phyloP scores from a whole-genome alignment of 345 rosid genomes.

The Acer saccharum region DNA sequence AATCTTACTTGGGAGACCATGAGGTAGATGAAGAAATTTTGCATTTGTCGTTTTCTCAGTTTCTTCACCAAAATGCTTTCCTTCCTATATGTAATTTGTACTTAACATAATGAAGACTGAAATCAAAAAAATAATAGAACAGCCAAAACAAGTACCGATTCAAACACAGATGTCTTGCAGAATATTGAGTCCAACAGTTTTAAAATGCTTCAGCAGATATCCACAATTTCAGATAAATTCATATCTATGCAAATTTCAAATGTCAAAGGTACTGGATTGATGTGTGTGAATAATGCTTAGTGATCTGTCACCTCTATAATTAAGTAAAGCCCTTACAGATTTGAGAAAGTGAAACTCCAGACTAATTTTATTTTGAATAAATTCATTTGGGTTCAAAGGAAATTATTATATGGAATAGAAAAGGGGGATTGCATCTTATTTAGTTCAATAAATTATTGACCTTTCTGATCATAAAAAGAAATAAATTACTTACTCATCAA shows the following conservation, averaged over 20 bases:
- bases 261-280: neutral
- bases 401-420: neutral
- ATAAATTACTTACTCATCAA: no score
- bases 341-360: neutral
- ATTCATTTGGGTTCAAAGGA: neutral
- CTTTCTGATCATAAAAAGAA: neutral
- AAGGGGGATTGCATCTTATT: neutral
- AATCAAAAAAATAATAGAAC: conserved; percentile 11
- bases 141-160: neutral
- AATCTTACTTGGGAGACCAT: conserved; percentile 90
- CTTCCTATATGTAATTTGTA: conserved; percentile 58
- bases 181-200: neutral
- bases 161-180: neutral
- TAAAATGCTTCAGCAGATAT: neutral
- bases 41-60: conserved; percentile 89
- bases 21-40: conserved; percentile 82
- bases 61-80: conserved; percentile 76
- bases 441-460: neutral
- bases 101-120: conserved; percentile 7
- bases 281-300: neutral
- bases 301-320: neutral
- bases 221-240: neutral
- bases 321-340: neutral
- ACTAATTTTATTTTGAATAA: neutral
- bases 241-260: neutral